Base-by-base conservation (phyloP, 176 grass and related monocot species). In the Triticum monococcum region DNA sequence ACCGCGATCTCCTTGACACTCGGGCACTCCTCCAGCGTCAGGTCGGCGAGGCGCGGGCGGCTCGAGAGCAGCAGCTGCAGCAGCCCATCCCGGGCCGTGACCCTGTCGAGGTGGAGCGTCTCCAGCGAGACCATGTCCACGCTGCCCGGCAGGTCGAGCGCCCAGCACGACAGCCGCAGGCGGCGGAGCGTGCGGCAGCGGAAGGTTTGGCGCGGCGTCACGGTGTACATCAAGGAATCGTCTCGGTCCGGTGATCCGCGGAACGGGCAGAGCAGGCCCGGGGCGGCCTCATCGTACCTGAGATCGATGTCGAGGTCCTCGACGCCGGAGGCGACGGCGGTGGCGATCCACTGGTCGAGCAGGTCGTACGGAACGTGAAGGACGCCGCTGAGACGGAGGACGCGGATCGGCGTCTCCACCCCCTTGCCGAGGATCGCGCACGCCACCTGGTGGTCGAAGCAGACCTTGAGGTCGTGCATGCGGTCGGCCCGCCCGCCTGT, bases 11-110 rank as follows among this genome's bases (percentile, higher is more conserved):
- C 20, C 3, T 4, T 40, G 3, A 26, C 7, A 14, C 3, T 3
- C 1, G 62, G 46, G 32, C 84, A 78, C 75, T 86, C 59, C 64
- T 86, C 84, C 45, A 86, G 75, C 63, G 31, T 69, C 8, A 86
- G 84, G 33, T 26, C 0, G 4, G n/a, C 3, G 46, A 86, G 84
- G 14, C 9, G 9, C 8, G 43, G 61, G 84, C 63, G 70, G n/a
- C n/a, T 7, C 10, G 31, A 78, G 43, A 78, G 2, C 20, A 78
- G 73, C 22, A 0, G 20, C 83, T 56, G 83, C 12, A 77, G 41
- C 22, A 8, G 20, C 20, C 6, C n/a, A 0, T 10, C 28, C 1
- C 1, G 1, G 60, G 5, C 45, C 60, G 17, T 54, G 59, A 85
- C 24, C 40, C 11, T 76, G 11, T 4, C 13, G 26, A 84, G 69